Evolutionary conservation across 2,329 filamentous ascomycete genomes (phyloP).

Genomic region (Sporothrix inflata): DNA sequence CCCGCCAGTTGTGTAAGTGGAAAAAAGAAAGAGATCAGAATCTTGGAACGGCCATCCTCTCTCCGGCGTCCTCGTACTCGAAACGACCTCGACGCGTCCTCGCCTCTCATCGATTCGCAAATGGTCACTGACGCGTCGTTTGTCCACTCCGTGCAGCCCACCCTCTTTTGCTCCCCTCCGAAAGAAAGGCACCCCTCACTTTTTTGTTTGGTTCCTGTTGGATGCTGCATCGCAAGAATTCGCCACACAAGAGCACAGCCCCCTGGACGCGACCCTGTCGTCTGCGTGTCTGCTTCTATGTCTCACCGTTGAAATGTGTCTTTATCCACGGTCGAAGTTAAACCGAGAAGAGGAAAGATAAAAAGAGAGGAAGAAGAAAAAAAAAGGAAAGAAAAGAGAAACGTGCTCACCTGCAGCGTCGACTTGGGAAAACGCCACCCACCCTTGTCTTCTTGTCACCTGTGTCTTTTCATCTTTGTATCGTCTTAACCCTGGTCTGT

Average conservation of each 20-base stretch:
- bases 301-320: neutral
- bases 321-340: neutral
- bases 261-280: neutral
- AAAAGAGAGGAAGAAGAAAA: neutral
- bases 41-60: neutral
- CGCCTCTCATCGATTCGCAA: neutral
- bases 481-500: neutral
- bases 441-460: neutral
- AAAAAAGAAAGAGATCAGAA: too few relatives aligned
- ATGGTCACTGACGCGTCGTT: neutral
- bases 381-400: neutral
- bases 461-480: neutral
- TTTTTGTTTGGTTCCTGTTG: conserved; percentile 9
- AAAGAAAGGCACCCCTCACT: neutral
- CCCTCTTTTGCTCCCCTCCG: neutral
- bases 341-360: neutral
- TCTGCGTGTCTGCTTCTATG: neutral
- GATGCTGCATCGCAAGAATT: conserved; percentile 4
- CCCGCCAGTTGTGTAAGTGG: neutral
- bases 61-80: neutral
- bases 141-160: neutral
- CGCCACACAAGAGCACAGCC: conserved; percentile 21
- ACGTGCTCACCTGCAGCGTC: neutral
- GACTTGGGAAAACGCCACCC: conserved; percentile 12
- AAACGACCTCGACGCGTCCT: neutral